phyloP scores from a whole-genome alignment of 805 yeast species.

The Peterozyma toletana region DNA sequence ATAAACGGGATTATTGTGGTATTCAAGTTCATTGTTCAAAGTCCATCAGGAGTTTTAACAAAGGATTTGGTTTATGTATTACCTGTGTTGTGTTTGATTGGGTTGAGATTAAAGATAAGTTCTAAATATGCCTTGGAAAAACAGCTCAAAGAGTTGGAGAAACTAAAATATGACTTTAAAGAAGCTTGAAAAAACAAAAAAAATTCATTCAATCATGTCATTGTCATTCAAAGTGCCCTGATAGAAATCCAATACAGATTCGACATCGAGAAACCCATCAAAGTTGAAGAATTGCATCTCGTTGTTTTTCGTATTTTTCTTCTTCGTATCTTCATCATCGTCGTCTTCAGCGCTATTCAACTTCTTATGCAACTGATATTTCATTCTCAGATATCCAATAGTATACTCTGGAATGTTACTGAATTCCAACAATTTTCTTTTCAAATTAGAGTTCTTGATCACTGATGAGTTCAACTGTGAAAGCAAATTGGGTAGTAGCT shows the following conservation, averaged over 20 bases:
- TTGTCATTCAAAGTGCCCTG: no score
- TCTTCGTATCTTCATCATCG: background rate
- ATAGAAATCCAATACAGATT: slow-evolving; percentile 10
- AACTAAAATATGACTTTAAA: slow-evolving; percentile 20
- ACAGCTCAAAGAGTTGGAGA: slow-evolving; percentile 15
- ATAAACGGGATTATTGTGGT: slow-evolving; percentile 8
- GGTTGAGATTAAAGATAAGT: slow-evolving; percentile 11
- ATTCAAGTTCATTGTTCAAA: slow-evolving; percentile 6
- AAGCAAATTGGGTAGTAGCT: background rate
- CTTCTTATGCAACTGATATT: no score
- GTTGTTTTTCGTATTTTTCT: slow-evolving; percentile 4
- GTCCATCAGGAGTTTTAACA: background rate
- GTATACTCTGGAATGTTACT: no score
- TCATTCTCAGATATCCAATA: no score
- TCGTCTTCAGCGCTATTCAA: no score
- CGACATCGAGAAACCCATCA: slow-evolving; percentile 8
- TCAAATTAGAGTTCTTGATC: slow-evolving; percentile 2
- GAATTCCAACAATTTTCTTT: slow-evolving; percentile 1
- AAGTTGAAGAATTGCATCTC: background rate
- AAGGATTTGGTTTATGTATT: slow-evolving; percentile 17
- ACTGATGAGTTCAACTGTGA: background rate
- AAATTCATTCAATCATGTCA: no score
- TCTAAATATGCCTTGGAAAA: slow-evolving; percentile 14
- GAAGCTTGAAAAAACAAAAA: slow-evolving; percentile 16
- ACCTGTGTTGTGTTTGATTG: slow-evolving; percentile 16